phyloP scores from a whole-genome alignment of 176 grass and related monocot species.

The Musa troglodytarum region DNA sequence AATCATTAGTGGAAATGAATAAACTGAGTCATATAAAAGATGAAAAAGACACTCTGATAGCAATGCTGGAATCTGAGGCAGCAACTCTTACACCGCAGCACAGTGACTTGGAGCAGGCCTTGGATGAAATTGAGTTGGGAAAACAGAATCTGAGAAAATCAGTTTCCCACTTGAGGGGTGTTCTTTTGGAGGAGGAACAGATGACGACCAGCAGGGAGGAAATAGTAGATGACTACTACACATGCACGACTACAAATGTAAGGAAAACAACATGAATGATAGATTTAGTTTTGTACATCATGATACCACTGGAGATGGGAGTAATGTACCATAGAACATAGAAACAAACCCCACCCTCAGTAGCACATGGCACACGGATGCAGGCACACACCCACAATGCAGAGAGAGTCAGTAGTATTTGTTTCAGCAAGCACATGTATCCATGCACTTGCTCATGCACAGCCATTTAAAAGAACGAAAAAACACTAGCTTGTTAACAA shows the following conservation, averaged over 20 bases:
- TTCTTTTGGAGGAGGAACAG: not conserved
- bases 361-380: not conserved
- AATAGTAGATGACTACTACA: not conserved
- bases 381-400: not conserved
- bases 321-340: not conserved
- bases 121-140: not conserved
- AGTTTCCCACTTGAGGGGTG: not conserved
- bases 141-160: not conserved
- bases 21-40: conserved; percentile 30
- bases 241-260: not conserved
- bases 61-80: conserved; percentile 45
- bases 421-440: too few species aligned
- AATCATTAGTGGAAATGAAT: conserved; percentile 38
- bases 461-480: too few species aligned
- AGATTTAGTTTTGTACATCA: not conserved
- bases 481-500: not conserved
- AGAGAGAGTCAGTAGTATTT: too few species aligned
- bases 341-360: not conserved
- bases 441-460: too few species aligned
- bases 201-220: not conserved
- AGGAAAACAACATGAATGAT: not conserved
- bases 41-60: conserved; percentile 44
- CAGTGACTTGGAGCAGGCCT: not conserved
- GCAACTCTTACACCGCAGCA: conserved; percentile 44
- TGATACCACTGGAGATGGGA: not conserved